phyloP scores from a whole-genome alignment of 331 rosid genomes.

The Acacia concinna region DNA sequence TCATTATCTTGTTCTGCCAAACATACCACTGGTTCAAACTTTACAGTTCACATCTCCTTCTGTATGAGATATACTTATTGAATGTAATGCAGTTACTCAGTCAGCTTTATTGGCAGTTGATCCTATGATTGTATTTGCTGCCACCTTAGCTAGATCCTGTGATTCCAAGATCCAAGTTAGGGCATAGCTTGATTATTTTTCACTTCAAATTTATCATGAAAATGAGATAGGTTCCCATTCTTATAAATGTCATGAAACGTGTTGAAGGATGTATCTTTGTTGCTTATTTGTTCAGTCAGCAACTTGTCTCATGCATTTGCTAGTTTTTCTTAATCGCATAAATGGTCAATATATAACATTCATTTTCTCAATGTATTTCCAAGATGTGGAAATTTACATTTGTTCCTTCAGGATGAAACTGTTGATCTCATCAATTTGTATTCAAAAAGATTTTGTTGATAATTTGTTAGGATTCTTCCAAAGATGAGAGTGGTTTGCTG shows the following conservation, averaged over 20 bases:
- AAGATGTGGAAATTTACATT: neutral
- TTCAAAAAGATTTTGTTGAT: conserved; percentile 5
- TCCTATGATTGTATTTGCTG: neutral
- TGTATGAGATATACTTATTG: conserved; percentile 10
- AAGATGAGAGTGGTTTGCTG: conserved; percentile 60
- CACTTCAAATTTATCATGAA: neutral
- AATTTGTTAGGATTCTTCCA: conserved; percentile 67
- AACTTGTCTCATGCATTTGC: conserved; percentile 1
- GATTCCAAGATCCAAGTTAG: neutral
- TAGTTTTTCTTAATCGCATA: neutral
- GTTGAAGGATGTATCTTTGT: conserved; percentile 2
- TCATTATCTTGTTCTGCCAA: neutral
- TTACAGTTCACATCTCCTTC: conserved; percentile 3
- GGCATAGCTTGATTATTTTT: conserved; percentile 23
- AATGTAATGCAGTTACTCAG: too few relatives aligned
- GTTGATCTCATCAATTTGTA: conserved; percentile 14
- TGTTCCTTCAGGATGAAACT: conserved; percentile 25
- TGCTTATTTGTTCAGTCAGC: conserved; percentile 4
- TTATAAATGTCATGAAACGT: neutral
- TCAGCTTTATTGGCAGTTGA: neutral
- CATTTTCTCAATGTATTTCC: neutral
- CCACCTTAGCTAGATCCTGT: neutral
- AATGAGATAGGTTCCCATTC: neutral
- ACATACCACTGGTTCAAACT: neutral
- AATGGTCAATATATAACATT: neutral